Conservation (phyloP, 2,329 filamentous ascomycete species). For the Hypoxylon rubiginosum region DNA sequence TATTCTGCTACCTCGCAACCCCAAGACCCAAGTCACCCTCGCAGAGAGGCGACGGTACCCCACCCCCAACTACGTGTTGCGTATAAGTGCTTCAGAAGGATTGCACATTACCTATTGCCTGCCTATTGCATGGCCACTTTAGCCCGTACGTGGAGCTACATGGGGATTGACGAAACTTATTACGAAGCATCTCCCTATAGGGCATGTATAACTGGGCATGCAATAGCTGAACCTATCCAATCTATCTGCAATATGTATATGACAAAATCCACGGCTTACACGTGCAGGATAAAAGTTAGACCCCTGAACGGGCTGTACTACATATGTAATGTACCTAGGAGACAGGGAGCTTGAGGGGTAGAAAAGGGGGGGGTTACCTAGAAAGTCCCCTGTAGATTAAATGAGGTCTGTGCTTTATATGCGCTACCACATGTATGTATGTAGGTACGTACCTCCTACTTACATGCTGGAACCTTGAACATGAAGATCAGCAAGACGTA, state of each 20-base stretch:
- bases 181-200: slow-evolving; percentile 29
- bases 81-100: slow-evolving; percentile 35
- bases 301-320: slow-evolving; percentile 2
- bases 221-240: slow-evolving; percentile 29
- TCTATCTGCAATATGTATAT: slow-evolving; percentile 34
- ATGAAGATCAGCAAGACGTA: too few relatives aligned
- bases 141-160: slow-evolving; percentile 15
- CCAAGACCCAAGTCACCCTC: slow-evolving; percentile 2
- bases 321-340: background rate
- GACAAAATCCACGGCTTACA: slow-evolving; percentile 38
- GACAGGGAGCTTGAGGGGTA: background rate
- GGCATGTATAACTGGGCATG: slow-evolving; percentile 17
- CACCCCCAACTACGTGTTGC: slow-evolving; percentile 34
- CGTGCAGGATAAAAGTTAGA: slow-evolving; percentile 34
- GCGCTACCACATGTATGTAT: background rate
- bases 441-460: background rate
- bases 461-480: too few relatives aligned
- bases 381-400: slow-evolving; percentile 33
- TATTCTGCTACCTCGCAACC: background rate
- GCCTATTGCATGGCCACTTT: slow-evolving; percentile 4
- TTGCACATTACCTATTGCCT: slow-evolving; percentile 17
- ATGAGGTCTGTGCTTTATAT: slow-evolving; percentile 27
- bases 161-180: slow-evolving; percentile 8
- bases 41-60: slow-evolving; percentile 11
- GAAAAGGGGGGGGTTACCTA: slow-evolving; percentile 17